Evolutionary conservation across 306 rosid genomes (phyloP), one percentile per base, ranked within the genome.

Genomic region (Mimosa pudica): DNA sequence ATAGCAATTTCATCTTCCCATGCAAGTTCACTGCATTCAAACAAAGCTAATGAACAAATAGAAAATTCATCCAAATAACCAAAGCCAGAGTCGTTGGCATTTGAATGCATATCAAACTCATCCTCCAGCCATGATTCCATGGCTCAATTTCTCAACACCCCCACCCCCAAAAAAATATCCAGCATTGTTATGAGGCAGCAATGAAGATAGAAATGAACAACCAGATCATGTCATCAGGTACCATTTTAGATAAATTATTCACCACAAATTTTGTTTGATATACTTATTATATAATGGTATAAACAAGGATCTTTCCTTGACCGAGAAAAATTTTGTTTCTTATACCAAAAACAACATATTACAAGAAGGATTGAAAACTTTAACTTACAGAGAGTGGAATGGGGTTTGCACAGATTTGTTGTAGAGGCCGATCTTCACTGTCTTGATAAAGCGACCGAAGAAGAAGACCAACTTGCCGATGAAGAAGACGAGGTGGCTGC

Each of bases 1-100:
- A 66, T 6, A 44, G 38, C 71, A 66, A 66, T 16, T 65, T 66
- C 71, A 66, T 38, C 71, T 66, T 48, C 48, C 30, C 32, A 7
- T 16, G 12, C 48, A 35, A 36, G 46, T 5, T 65, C 16, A 8
- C 70, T 65, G 12, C 48, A 36, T 66, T 36, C 71, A 36, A 65
- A 65, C 46, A 65, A 16, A 16, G 24, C 33, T n/a, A 67, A 41
- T 8, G 7, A 8, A n/a, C 72, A 67, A n/a, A 16, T 7, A 67
- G 72, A 66, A 67, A 67, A 8, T 5, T 18, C 20, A 41, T 8
- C 32, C 32, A 41, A 49, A 45, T 49, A 67, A 41, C 32, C 30
- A 8, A 65, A 16, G 11, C 10, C 18, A 65, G 1, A 36, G 8
- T 13, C 7, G 8, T 12, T 6, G 11, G 24, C 44, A 35, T 35